Conservation (phyloP, 2,329 filamentous ascomycete genomes). For the Davidsoniella neocaledoniae region DNA sequence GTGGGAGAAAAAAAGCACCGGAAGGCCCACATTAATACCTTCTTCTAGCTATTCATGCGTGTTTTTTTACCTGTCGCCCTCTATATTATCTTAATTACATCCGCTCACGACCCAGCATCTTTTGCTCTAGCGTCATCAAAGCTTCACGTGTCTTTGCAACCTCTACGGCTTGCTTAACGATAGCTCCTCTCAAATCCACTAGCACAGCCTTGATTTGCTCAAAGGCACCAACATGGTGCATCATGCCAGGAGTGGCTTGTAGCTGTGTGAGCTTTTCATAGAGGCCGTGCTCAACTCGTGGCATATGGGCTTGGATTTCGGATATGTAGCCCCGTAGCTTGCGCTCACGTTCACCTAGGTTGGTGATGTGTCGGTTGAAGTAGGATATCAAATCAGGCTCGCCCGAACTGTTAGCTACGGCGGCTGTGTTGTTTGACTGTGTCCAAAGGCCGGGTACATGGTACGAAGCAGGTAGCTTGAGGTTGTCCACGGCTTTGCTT, state of each 20-base stretch:
- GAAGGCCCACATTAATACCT: not conserved
- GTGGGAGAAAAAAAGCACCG: not conserved
- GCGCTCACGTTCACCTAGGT: conserved; percentile 27
- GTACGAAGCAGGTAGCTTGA: conserved; percentile 48
- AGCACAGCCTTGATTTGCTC: conserved; percentile 23
- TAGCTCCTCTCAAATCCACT: conserved; percentile 25
- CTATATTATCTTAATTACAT: not conserved
- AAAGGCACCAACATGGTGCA: conserved; percentile 9
- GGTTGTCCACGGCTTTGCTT: conserved; percentile 58
- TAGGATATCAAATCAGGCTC: conserved; percentile 29
- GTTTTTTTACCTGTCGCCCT: not conserved
- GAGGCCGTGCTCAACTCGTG: conserved; percentile 29
- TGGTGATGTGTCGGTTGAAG: conserved; percentile 28
- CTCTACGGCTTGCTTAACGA: conserved; percentile 25
- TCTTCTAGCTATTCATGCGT: not conserved
- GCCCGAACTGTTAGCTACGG: conserved; percentile 22
- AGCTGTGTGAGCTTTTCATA: conserved; percentile 21
- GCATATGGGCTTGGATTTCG: conserved; percentile 31
- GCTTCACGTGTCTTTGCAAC: conserved; percentile 28
- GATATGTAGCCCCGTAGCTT: conserved; percentile 28
- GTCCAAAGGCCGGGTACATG: conserved; percentile 29
- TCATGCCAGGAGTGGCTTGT: conserved; percentile 14
- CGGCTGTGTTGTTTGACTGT: conserved; percentile 19
- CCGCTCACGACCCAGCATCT: conserved; percentile 18
- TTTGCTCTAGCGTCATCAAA: conserved; percentile 25